A percentile compares a stretch with the other conserved stretches of the same genome.
phyloP scores from a whole-genome alignment of 2,329 filamentous ascomycete species.

The Fusarium zealandicum region DNA sequence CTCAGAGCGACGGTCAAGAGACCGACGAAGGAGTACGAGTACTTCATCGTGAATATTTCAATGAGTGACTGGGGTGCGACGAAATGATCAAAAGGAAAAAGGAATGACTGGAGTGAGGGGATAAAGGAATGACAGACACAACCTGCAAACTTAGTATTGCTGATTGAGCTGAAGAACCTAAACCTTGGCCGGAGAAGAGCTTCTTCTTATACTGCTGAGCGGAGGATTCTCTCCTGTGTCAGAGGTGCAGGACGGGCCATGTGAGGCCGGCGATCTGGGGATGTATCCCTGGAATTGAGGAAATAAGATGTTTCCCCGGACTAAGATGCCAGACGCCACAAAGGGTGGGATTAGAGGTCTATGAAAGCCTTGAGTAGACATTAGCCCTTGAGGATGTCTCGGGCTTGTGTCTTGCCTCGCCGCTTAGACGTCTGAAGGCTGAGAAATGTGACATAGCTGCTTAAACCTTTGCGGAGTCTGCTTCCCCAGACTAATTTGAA shows the following conservation, averaged over 20 bases:
- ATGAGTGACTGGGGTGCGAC: conserved; percentile 25
- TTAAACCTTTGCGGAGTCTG: too few species aligned
- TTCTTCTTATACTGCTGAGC: conserved; percentile 25
- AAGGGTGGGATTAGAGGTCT: neutral
- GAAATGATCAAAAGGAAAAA: conserved; percentile 5
- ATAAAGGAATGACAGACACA: conserved; percentile 31
- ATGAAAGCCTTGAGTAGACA: neutral
- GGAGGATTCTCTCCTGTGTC: neutral
- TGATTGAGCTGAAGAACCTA: conserved; percentile 27
- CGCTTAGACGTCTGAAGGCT: too few species aligned
- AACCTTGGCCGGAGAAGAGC: conserved; percentile 4
- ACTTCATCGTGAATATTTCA: conserved; percentile 29
- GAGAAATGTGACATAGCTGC: too few species aligned
- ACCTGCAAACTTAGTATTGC: conserved; percentile 28
- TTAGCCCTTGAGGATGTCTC: conserved; percentile 23
- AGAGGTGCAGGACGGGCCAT: neutral
- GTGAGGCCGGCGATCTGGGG: conserved; percentile 2
- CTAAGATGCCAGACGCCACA: neutral
- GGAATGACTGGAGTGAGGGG: conserved; percentile 12
- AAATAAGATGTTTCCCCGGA: conserved; percentile 27
- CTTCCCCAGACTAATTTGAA: too few species aligned
- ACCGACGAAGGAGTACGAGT: conserved; percentile 27
- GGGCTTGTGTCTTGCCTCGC: neutral
- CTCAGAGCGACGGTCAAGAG: conserved; percentile 32
- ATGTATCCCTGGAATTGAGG: conserved; percentile 24